Percentiles rank a stretch among this genome's conserved stretches.
Conservation (phyloP, 176 grass and related monocot species). For the Raddia guianensis region DNA sequence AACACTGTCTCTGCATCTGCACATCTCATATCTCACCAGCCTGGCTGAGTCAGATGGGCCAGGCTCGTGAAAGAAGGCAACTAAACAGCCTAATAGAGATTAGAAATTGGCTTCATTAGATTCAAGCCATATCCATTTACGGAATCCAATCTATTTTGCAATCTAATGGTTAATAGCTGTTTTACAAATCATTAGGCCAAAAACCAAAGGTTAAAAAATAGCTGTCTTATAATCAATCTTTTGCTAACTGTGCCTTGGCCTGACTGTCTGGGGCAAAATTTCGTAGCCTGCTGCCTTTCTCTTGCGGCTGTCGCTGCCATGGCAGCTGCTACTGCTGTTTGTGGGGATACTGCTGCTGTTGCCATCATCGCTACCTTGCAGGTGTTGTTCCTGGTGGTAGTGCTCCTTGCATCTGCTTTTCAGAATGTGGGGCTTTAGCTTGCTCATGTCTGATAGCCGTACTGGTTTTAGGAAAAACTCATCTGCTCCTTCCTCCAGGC, state of each 20-base stretch:
- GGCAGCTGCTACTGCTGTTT: slow-evolving; percentile 28
- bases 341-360: slow-evolving; percentile 30
- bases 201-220: slow-evolving; percentile 2
- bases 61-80: no score
- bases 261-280: slow-evolving; percentile 52
- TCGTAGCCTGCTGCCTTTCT: slow-evolving; percentile 62
- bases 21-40: no score
- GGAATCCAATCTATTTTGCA: slow-evolving; percentile 21
- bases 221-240: slow-evolving; percentile 26
- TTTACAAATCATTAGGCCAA: slow-evolving; percentile 42
- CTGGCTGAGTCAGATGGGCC: no score
- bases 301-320: slow-evolving; percentile 51
- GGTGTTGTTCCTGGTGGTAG: slow-evolving; percentile 46
- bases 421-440: slow-evolving; percentile 82
- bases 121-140: not conserved
- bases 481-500: slow-evolving; percentile 94
- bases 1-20: no score
- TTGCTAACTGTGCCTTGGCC: slow-evolving; percentile 58
- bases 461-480: slow-evolving; percentile 95
- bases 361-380: slow-evolving; percentile 45
- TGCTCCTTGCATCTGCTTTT: slow-evolving; percentile 75
- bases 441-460: slow-evolving; percentile 78
- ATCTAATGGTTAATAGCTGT: slow-evolving; percentile 17
- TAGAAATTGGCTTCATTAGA: not conserved
- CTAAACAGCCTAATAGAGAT: not conserved